Evolutionary conservation across 169 alveolate genomes (phyloP), one percentile per base, ranked within the genome.

Genomic region (Besnoitia besnoiti): DNA sequence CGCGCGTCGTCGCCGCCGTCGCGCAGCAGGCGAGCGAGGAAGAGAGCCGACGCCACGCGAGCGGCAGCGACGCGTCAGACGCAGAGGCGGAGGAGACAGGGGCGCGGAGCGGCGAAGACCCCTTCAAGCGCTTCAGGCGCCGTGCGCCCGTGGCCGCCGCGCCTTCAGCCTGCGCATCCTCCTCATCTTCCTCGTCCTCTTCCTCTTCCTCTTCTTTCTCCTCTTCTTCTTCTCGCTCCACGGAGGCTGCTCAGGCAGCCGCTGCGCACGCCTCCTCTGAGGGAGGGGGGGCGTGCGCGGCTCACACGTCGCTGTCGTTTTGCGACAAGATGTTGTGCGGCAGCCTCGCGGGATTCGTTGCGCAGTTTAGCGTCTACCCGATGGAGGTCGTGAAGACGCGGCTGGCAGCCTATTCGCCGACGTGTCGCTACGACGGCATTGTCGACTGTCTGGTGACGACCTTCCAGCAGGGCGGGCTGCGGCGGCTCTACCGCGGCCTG

Each of bases 301-400:
- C 67, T 51, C 67, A 51, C 24, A 12, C 44, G 40, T 27, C 67
- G 14, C 49, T 59, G 46, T 37, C 85, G 0, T 55, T 93, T n/a
- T 30, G n/a, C 27, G 96, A 95, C 76, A 93, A 90, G 61, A 49
- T 95, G 35, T 62, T 95, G 73, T 94, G 94, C 61, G 96, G 94
- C 16, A 96, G 90, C 27, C 47, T 61, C 37, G 95, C 94, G 87
- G 96, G 94, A 37, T 77, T 93, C 55, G 82, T 91, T 42, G 96
- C 95, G 8, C 95, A 95, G 77, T 89, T 95, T 30, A 40, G 77
- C 49, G 93, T 95, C 14, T 95, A 95, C 75, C 96, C 96, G 27
- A 88, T 95, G 94, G 96, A 95, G 92, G 73, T 93, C 16, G 95
- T 94, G 82, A 95, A 95, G 95, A 95, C 96, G 49, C 94, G 96